Conservation (phyloP, 352 stramenopile genomes). For the Globisporangium alternatum region DNA sequence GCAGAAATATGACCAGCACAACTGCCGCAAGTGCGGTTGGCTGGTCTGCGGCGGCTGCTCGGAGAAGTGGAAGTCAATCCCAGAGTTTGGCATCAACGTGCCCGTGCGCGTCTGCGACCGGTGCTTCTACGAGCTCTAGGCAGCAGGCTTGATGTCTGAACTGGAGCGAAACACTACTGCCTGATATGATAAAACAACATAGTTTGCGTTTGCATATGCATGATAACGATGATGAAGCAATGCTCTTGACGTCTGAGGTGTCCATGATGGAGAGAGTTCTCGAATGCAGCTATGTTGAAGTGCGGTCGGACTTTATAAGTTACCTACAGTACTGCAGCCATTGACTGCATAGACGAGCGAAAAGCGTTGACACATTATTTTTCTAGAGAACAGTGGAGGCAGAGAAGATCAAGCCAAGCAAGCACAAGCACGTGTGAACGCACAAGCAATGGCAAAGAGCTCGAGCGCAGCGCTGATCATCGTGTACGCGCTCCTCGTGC, state of each 20-base stretch:
- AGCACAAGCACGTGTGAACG: neutral
- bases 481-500: slow-evolving; percentile 25
- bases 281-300: slow-evolving; percentile 10
- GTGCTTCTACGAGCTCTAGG: slow-evolving; percentile 76
- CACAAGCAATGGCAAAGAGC: slow-evolving; percentile 6
- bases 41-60: slow-evolving; percentile 86
- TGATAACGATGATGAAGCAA: neutral
- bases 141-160: slow-evolving; percentile 1
- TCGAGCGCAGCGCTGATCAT: slow-evolving; percentile 18
- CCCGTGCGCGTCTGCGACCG: slow-evolving; percentile 83
- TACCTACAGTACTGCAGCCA: neutral
- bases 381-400: neutral
- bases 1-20: slow-evolving; percentile 88
- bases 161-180: neutral
- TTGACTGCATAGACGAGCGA: neutral
- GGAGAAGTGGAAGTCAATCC: slow-evolving; percentile 81
- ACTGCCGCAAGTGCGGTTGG: slow-evolving; percentile 79
- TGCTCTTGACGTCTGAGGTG: neutral
- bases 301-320: neutral
- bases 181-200: no score
- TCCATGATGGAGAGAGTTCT: neutral
- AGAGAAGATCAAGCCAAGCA: neutral
- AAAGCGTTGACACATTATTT: neutral
- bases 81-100: slow-evolving; percentile 83
- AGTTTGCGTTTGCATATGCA: neutral